phyloP scores from a whole-genome alignment of 108 stramenopile genomes.

The Parietichytrium sp. region DNA sequence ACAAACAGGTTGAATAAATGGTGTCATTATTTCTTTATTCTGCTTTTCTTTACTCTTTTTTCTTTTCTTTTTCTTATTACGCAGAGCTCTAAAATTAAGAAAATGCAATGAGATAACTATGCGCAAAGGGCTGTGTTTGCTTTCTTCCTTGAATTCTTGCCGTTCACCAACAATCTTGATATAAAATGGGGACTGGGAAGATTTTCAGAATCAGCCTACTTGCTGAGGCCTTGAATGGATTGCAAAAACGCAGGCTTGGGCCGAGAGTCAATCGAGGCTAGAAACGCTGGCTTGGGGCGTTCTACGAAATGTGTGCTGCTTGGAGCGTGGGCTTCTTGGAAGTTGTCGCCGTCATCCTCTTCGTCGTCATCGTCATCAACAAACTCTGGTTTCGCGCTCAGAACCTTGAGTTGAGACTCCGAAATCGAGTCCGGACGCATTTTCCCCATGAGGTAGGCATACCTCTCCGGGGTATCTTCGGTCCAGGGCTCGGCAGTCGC shows the following conservation, averaged over 20 bases:
- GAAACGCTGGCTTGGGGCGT: too few relatives aligned
- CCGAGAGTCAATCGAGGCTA: too few relatives aligned
- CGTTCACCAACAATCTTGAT: too few relatives aligned
- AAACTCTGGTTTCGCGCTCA: not conserved
- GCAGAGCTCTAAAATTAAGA: too few relatives aligned
- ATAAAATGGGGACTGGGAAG: not conserved
- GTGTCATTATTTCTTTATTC: too few relatives aligned
- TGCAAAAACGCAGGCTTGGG: not conserved
- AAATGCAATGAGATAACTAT: too few relatives aligned
- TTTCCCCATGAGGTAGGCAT: conserved; percentile 33
- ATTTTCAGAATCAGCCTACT: not conserved
- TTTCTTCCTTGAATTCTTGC: too few relatives aligned
- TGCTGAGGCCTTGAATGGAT: not conserved
- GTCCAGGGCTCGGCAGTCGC: conserved; percentile 25
- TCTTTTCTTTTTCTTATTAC: too few relatives aligned
- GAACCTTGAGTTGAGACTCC: not conserved
- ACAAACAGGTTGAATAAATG: conserved; percentile 34
- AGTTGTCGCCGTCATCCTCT: not conserved
- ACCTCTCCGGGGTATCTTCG: conserved; percentile 6
- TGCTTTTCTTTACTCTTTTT: too few relatives aligned
- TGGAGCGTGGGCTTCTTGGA: too few relatives aligned
- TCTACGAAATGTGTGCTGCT: too few relatives aligned
- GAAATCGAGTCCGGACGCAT: conserved; percentile 13
- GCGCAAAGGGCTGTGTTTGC: too few relatives aligned
- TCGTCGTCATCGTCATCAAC: not conserved